Base-by-base conservation (phyloP, 129 eudicot genomes). In the Lactuca saligna region DNA sequence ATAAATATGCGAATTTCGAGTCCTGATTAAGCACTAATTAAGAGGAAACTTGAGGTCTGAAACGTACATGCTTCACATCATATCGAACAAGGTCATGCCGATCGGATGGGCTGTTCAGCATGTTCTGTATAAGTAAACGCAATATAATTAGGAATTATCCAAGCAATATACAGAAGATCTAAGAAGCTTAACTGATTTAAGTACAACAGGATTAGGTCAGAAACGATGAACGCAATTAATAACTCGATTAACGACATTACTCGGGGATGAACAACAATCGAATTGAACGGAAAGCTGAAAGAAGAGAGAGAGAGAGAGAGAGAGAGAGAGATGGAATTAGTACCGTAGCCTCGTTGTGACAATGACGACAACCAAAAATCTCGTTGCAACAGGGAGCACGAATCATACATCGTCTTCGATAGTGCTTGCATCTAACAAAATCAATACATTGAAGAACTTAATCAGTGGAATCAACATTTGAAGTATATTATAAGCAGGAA, bases 381-480 rank as follows among this genome's bases (percentile, higher is more conserved):
- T 94, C 99, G 53, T 94, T 90, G 69, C 97, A 94, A 74, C 99
- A 94, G 48, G 99, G 99, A 79, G 99, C 93, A 75, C 99, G 75
- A 76, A 94, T 87, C 88, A 71, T 75, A 80, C 99, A 94, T 76
- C 99, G 83, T 75, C 99, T 90, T 56, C 97, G 80, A 81, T 94
- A 94, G 72, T 94, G 99, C 76, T 83, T 84, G 83, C 99, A 94
- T 78, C 99, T 94, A 56, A 34, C 54, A 73, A n/a, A 55, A 39
- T 64, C 13, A 16, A 71, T 17, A 48, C 14, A 16, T 58, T 46
- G 17, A 66, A 14, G 38, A 51, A 54, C 38, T 6, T 14, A 50
- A 9, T 58, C 15, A 31, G 31, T 42, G 5, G 61, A 54, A 66
- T 65, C 42, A 7, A 10, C 10, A 57, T 55, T 16, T 39, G 63